Evolutionary conservation across 2,329 filamentous ascomycete species (phyloP).

Genomic region (Colletotrichum echinochloae): DNA sequence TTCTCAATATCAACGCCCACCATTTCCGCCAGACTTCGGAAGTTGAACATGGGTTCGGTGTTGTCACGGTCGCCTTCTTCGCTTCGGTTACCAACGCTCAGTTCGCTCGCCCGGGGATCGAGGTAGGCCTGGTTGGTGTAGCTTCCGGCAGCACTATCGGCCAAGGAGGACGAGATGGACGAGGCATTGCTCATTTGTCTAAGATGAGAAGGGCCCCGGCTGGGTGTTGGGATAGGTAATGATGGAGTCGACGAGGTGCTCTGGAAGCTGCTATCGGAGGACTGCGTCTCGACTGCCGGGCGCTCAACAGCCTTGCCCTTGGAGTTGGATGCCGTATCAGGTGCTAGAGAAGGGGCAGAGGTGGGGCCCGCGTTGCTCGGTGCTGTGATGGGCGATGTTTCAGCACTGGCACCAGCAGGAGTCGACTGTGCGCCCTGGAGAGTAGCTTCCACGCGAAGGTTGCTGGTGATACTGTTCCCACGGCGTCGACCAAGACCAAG

Average conservation of each 20-base stretch:
- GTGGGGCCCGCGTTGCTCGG: constrained; percentile 46
- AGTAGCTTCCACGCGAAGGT: constrained; percentile 68
- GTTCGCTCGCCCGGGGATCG: constrained; percentile 65
- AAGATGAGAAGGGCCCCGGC: constrained; percentile 75
- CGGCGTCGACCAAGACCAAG: constrained; percentile 69
- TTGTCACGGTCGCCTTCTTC: constrained; percentile 64
- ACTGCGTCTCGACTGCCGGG: constrained; percentile 44
- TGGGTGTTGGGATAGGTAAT: constrained; percentile 61
- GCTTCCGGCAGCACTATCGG: constrained; percentile 73
- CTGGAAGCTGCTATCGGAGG: constrained; percentile 37
- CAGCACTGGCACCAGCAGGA: constrained; percentile 24
- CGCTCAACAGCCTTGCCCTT: constrained; percentile 82
- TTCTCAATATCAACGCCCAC: constrained; percentile 75
- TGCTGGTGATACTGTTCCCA: constrained; percentile 70
- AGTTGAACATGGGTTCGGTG: constrained; percentile 89
- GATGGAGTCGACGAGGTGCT: constrained; percentile 52
- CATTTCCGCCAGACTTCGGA: constrained; percentile 86
- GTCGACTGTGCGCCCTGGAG: constrained; percentile 55
- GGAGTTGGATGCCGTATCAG: constrained; percentile 52
- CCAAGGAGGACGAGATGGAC: constrained; percentile 81
- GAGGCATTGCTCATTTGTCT: constrained; percentile 90
- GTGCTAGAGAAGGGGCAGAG: constrained; percentile 40
- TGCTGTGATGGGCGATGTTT: constrained; percentile 47
- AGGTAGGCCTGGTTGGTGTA: constrained; percentile 54
- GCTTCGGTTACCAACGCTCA: constrained; percentile 62